These are phyloP conservation scores for Cytospora mali DNA, from an alignment of 2,329 filamentous ascomycete species.

Conservation along the genomic window DNA sequence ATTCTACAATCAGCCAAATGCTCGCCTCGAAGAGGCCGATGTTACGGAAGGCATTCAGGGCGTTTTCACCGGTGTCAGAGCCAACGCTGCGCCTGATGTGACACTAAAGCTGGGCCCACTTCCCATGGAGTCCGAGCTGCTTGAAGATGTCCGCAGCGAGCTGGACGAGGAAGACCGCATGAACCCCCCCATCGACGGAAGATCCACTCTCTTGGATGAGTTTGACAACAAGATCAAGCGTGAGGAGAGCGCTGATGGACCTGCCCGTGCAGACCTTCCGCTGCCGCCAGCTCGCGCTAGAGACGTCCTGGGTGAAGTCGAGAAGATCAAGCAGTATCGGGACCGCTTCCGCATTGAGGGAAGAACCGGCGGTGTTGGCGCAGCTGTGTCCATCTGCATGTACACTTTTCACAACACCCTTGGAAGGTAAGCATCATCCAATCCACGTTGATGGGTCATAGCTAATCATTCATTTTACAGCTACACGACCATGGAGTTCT, in stretches of 20 bases:
- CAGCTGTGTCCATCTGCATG: conserved; percentile 89
- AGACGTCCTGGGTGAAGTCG: conserved; percentile 92
- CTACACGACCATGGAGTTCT: conserved; percentile 79
- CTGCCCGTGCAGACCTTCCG: conserved; percentile 76
- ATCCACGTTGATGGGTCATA: background rate
- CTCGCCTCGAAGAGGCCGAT: conserved; percentile 65
- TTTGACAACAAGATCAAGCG: conserved; percentile 88
- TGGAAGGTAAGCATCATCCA: conserved; percentile 67
- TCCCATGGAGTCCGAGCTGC: conserved; percentile 79
- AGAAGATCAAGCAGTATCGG: conserved; percentile 88
- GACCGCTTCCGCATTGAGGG: conserved; percentile 89
- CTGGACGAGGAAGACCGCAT: conserved; percentile 82
- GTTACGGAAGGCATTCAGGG: conserved; percentile 67
- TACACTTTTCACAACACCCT: conserved; percentile 98
- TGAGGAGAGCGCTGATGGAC: conserved; percentile 84
- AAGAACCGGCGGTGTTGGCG: conserved; percentile 79
- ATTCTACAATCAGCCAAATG: conserved; percentile 58
- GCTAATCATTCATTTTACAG: conserved; percentile 3
- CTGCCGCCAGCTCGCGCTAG: conserved; percentile 85
- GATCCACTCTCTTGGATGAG: conserved; percentile 77
- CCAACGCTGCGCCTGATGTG: conserved; percentile 59
- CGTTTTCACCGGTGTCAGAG: conserved; percentile 62
- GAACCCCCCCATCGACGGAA: conserved; percentile 71
- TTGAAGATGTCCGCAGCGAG: conserved; percentile 84
- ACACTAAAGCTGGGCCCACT: conserved; percentile 77